phyloP scores from a whole-genome alignment of 139 green algal genomes.

The Diplosphaera chodatii region DNA sequence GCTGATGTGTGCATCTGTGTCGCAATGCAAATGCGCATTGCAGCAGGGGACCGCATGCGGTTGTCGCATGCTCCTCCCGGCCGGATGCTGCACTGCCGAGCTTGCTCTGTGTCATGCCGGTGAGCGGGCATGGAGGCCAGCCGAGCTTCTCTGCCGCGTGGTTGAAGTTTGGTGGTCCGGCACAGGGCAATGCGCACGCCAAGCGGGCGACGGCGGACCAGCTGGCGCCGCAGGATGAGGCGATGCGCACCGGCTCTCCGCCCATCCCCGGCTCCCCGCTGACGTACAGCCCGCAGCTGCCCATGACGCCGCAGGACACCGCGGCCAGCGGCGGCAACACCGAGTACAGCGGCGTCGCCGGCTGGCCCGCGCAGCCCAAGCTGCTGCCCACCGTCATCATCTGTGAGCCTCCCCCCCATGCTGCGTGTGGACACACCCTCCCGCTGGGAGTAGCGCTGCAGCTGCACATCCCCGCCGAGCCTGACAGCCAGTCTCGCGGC shows the following conservation, averaged over 20 bases:
- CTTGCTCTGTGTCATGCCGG: no score
- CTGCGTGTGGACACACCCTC: no score
- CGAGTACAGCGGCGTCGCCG: constrained; percentile 66
- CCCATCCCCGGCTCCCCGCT: constrained; percentile 68
- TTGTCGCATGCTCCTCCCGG: no score
- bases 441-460: no score
- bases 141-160: no score
- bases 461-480: no score
- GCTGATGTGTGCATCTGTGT: background rate
- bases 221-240: constrained; percentile 8
- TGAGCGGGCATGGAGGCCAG: no score
- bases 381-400: constrained; percentile 79
- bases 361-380: constrained; percentile 72
- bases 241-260: constrained; percentile 6
- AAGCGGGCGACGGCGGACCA: constrained; percentile 24
- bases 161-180: no score
- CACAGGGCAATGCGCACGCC: constrained; percentile 58
- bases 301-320: constrained; percentile 46
- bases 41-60: no score
- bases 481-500: no score
- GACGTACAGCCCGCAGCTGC: constrained; percentile 76
- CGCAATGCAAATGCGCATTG: no score
- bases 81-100: no score
- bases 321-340: constrained; percentile 10
- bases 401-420: constrained; percentile 75